A percentile compares a stretch with the other conserved stretches of the same genome.
Conservation (phyloP, 352 stramenopile species). For the Labyrinthula sp. region DNA sequence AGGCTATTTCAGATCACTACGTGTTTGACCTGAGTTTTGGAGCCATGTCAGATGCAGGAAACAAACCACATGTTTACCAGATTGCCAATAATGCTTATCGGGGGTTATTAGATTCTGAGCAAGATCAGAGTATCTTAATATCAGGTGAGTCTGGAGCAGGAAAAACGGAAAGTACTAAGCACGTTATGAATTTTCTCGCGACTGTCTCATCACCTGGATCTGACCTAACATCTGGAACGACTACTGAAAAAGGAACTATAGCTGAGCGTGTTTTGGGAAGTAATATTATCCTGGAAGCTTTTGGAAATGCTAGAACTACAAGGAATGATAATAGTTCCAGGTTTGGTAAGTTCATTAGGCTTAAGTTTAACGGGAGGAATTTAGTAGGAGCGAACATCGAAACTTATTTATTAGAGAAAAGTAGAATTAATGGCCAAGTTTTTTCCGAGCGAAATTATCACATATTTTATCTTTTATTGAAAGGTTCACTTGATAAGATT, state of each 20-base stretch:
- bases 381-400: slow-evolving; percentile 61
- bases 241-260: slow-evolving; percentile 22
- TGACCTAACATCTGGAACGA: too few relatives aligned
- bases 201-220: slow-evolving; percentile 27
- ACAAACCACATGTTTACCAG: slow-evolving; percentile 24
- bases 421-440: slow-evolving; percentile 53
- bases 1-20: slow-evolving; percentile 24
- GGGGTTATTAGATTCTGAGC: slow-evolving; percentile 5
- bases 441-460: slow-evolving; percentile 67
- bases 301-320: slow-evolving; percentile 88
- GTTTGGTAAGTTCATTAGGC: slow-evolving; percentile 93
- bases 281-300: slow-evolving; percentile 93
- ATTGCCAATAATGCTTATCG: slow-evolving; percentile 12
- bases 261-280: slow-evolving; percentile 67
- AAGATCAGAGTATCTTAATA: slow-evolving; percentile 63
- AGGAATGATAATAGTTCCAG: slow-evolving; percentile 84
- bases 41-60: not conserved
- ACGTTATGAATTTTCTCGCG: slow-evolving; percentile 38
- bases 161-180: slow-evolving; percentile 47
- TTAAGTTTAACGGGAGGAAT: slow-evolving; percentile 62
- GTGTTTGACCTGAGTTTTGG: not conserved
- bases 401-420: slow-evolving; percentile 71
- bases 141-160: slow-evolving; percentile 61
- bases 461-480: slow-evolving; percentile 67
- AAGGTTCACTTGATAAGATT: slow-evolving; percentile 1